Evolutionary conservation across 2,329 filamentous ascomycete genomes (phyloP).

Genomic region (Sporothrix brasiliensis): DNA sequence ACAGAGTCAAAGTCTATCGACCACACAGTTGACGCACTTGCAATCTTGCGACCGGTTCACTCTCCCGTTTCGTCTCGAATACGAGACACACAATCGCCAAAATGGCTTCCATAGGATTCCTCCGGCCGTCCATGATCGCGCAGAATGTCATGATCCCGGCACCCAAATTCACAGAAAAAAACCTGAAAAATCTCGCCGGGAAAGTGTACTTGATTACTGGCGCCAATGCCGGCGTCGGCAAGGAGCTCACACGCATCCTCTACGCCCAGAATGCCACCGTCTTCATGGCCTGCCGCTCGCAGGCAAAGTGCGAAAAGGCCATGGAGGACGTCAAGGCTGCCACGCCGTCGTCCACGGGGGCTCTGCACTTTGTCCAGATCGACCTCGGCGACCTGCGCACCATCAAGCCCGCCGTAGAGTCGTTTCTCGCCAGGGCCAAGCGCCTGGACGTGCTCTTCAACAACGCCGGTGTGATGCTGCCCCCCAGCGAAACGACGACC

Average conservation of each 20-base stretch:
- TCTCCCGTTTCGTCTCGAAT: background rate
- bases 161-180: constrained; percentile 42
- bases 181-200: constrained; percentile 40
- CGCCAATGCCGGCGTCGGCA: constrained; percentile 48
- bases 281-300: constrained; percentile 54
- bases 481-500: constrained; percentile 35
- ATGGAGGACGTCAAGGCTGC: constrained; percentile 47
- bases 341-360: constrained; percentile 35
- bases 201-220: constrained; percentile 53
- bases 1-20: too few species aligned
- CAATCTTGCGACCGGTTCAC: background rate
- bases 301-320: constrained; percentile 47
- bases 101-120: constrained; percentile 26
- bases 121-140: constrained; percentile 29
- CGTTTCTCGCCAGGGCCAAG: constrained; percentile 37
- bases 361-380: constrained; percentile 44
- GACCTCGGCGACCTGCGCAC: constrained; percentile 41
- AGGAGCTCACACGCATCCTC: constrained; percentile 54
- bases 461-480: constrained; percentile 48
- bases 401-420: constrained; percentile 38
- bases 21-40: too few species aligned
- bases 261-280: constrained; percentile 55
- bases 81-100: background rate
- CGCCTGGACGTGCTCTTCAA: constrained; percentile 47
- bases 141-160: constrained; percentile 40